Evolutionary conservation across 1,284 basidiomycete species (phyloP), one percentile per base, ranked within the genome.

Genomic region (Marasmius sp.): DNA sequence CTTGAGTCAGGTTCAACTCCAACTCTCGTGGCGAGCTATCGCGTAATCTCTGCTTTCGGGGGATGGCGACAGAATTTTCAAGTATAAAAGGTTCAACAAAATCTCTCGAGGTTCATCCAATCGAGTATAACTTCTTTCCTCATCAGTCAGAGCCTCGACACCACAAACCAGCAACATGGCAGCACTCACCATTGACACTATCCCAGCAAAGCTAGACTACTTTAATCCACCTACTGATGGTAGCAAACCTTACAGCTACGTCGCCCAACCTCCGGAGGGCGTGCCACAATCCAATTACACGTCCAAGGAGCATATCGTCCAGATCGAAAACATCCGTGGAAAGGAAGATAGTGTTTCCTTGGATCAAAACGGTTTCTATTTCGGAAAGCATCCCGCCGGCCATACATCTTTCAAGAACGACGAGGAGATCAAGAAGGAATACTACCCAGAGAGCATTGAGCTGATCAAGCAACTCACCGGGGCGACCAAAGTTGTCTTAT

Each of bases 401-500:
- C 52, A 54, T 54, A 54, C 27, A 2, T 36, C 27, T 10, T 54
- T 54, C 52, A 36, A 11, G 27, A 37, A 33, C 16, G 52, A 54
- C 14, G 36, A 34, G 12, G 36, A 54, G 52, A 36, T 54, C 7
- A 36, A 38, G 36, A 54, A 38, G 34, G 52, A 54, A 36, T 54
- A 54, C 16, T 54, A 54, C 38, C 52, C 52, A 14, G 52, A 54
- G 52, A 54, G 52, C 34, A 38, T 54, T n/a, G 52, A 54, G 8
- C 12, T 54, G 27, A 38, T 54, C 34, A 54, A 54, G 52, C 11
- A 54, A 14, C 34, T 54, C 8, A 54, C 52, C 6, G 52, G 52
- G 16, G 52, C 52, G 12, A 37, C 27, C 9, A 54, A 54, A 18
- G 52, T 54, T n/a, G 34, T 54, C n/a, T 37, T 54, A 18, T 54